Conservation (phyloP, 2,329 filamentous ascomycete genomes). For the Sporothrix humicola region DNA sequence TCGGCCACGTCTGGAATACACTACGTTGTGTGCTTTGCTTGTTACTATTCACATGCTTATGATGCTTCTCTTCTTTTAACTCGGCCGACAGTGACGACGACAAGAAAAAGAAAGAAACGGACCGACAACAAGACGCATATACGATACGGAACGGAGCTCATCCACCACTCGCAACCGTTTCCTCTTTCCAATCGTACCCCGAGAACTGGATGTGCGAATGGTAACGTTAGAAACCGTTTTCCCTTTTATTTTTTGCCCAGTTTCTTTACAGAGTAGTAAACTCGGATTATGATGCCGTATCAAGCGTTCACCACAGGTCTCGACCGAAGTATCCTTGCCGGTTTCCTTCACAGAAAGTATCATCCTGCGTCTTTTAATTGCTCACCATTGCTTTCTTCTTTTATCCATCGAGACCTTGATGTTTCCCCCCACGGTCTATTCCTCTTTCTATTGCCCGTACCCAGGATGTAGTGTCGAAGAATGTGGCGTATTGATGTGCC, state of each 20-base stretch:
- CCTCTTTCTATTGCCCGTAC: not conserved
- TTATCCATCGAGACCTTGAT: not conserved
- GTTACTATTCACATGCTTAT: not conserved
- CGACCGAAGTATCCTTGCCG: not conserved
- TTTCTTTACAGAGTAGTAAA: not conserved
- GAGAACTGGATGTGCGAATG: not conserved
- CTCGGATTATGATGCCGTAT: not conserved
- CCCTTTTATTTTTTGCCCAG: not conserved
- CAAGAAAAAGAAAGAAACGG: not conserved
- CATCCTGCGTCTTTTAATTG: not conserved
- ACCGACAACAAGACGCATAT: not conserved
- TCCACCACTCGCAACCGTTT: not conserved
- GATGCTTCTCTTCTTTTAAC: no score
- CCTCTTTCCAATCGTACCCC: not conserved
- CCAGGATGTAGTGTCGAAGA: not conserved
- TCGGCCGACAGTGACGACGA: not conserved
- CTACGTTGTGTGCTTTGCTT: not conserved
- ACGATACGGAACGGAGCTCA: not conserved
- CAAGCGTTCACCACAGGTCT: not conserved
- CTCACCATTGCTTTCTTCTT: not conserved
- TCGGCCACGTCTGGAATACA: no score
- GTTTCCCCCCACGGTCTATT: conserved; percentile 11
- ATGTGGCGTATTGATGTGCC: not conserved
- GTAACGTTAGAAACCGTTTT: not conserved
- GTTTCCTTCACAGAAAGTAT: not conserved